Base-by-base conservation (phyloP, 495 filamentous ascomycete species). In the Glarea lozoyensis region DNA sequence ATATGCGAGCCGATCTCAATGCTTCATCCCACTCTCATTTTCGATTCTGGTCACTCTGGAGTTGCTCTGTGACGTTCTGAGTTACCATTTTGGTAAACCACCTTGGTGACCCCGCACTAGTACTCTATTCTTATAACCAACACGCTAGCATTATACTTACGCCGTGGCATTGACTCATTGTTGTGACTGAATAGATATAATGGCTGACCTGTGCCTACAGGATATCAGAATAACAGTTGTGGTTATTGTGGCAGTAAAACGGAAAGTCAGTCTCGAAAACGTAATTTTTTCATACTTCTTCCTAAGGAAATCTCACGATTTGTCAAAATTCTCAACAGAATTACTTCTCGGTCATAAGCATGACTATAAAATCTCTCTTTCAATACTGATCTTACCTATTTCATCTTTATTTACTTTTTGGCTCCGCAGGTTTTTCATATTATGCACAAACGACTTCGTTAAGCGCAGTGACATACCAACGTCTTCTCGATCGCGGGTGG, bases 401-500 rank as follows among this genome's bases (percentile, higher is more conserved):
- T 5, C 17, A 30, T 16, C 10, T 16, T 13, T 45, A 43, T 50
- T 45, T 36, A 40, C 36, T 46, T 52, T 47, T 47, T 41, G n/a
- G 30, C 12, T 36, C 22, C 15, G 33, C 62, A 96, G 93, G 83
- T 61, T 82, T 76, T 57, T 84, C 82, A 40, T 93, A 93, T 64
- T 95, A 88, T 66, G 74, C 84, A 51, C 70, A 70, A 34, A 73
- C 85, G 20, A 67, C 74, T 21, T 75, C 75, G 43, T 66, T 97
- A 60, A 76, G 69, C 30, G 73, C 81, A 18, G 65, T 63, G 7
- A 76, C 86, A 59, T 98, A 98, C 61, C 86, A 94, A 56, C 62
- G 62, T 40, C 73, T 98, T 10, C 65, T 96, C 42, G 78, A 94
- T 64, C 78, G 86, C 43, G 89, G 88, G 49, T 98, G 89, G 89